These are phyloP conservation scores for Entamoeba invadens DNA, from an alignment of 208 protist genomes.

Conservation along the genomic window DNA sequence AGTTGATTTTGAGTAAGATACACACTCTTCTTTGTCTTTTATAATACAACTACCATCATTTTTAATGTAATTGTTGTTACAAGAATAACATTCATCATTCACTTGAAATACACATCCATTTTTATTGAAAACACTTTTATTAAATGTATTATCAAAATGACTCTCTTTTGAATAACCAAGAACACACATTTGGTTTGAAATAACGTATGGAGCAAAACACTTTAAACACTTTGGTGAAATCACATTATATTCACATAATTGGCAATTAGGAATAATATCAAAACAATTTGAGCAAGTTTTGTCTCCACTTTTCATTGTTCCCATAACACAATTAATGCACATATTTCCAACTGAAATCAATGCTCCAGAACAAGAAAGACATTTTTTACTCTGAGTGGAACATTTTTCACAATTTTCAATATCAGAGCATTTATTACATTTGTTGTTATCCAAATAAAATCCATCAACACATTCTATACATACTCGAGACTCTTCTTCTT, in stretches of 20 bases:
- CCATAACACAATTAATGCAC: background rate
- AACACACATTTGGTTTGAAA: background rate
- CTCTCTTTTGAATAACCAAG: background rate
- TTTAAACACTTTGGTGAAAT: background rate
- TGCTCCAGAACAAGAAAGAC: background rate
- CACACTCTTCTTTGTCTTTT: too few species aligned
- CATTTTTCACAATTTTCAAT: too few species aligned
- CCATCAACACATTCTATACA: background rate
- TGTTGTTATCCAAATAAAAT: background rate
- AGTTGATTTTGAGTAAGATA: too few species aligned
- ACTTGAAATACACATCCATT: background rate
- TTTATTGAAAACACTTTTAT: background rate
- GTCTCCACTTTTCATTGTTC: background rate
- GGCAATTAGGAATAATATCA: background rate
- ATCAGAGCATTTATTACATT: background rate
- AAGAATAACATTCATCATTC: background rate
- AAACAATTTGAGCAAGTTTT: background rate
- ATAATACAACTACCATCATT: too few species aligned
- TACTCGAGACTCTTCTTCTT: background rate
- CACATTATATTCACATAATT: background rate
- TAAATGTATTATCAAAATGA: background rate
- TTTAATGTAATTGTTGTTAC: too few species aligned
- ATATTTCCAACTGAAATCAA: background rate
- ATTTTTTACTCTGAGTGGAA: too few species aligned
- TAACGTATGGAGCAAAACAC: background rate